phyloP scores from a whole-genome alignment of 2,329 filamentous ascomycete species.

The Akanthomyces dipterigenus region DNA sequence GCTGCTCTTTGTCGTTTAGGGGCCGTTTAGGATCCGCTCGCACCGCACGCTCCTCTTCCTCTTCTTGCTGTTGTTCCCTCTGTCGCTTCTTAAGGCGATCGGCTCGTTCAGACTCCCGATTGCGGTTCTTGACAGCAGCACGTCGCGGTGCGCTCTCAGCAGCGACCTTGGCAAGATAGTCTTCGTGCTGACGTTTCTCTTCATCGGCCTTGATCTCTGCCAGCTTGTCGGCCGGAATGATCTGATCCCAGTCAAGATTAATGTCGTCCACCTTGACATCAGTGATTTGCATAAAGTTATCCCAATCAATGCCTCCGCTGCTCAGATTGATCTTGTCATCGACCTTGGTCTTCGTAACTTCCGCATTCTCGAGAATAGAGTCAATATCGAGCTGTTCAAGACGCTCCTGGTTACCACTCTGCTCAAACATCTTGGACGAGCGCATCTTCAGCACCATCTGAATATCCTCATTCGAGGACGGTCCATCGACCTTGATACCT shows the following conservation, averaged over 20 bases:
- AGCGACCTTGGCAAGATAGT: conserved; percentile 73
- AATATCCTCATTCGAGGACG: conserved; percentile 88
- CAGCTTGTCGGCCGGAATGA: conserved; percentile 89
- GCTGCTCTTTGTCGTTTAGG: conserved; percentile 84
- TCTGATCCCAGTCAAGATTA: conserved; percentile 89
- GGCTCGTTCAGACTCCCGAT: conserved; percentile 54
- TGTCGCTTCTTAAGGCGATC: conserved; percentile 62
- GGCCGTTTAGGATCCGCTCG: conserved; percentile 81
- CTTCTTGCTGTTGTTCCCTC: conserved; percentile 58
- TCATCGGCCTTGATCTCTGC: conserved; percentile 86
- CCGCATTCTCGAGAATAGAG: conserved; percentile 90
- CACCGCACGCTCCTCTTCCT: conserved; percentile 67
- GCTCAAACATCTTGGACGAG: conserved; percentile 99
- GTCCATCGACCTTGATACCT: conserved; percentile 66
- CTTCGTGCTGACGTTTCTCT: conserved; percentile 73
- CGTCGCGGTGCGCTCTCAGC: conserved; percentile 80
- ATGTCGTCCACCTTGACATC: conserved; percentile 88
- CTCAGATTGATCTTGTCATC: conserved; percentile 87
- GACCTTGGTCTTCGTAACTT: conserved; percentile 93
- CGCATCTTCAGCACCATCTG: conserved; percentile 94
- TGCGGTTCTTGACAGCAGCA: conserved; percentile 55
- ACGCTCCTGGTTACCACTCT: conserved; percentile 92
- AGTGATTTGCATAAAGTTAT: conserved; percentile 96
- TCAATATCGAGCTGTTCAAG: conserved; percentile 97
- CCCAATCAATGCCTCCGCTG: conserved; percentile 75